Base-by-base conservation (phyloP, 805 yeast species). In the Candida maesae region DNA sequence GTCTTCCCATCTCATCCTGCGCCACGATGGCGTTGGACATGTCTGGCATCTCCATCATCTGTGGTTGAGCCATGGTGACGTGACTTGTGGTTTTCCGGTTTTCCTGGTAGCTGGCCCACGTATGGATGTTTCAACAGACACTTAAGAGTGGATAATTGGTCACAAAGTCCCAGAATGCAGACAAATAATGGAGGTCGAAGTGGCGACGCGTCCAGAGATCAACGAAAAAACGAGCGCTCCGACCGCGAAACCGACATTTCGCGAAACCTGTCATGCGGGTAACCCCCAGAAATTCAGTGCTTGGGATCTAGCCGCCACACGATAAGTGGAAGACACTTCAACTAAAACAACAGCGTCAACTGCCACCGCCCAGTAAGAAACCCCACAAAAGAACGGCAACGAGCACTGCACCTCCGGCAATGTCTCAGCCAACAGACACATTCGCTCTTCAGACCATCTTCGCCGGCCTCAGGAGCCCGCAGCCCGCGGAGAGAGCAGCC, bases 1-100 rank as follows among this genome's bases (percentile, higher is more conserved):
- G 99, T 66, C 99, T 82, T 16, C 99, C 99, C 90, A 85, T 87
- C 66, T 93, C 99, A 64, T 93, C 99, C 66, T 91, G 99, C 4
- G 99, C 98, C 71, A 93, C 88, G 56, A 93, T 89, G 66, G 99
- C 99, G 59, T 95, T 93, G 53, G 98, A 90, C 76, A 93, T 72
- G 64, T 93, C 99, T 30, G 96, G 96, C 84, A 68, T 67, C 46
- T 62, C 67, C 70, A 67, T 66, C 52, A 58, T 55, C 45, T 60
- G 67, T 29, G 49, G 46, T 14, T 41, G 61, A 15, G 65, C 62
- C 66, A 62, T 62, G 49, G 25, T 20, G 26, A 9, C 12, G 12
- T 23, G 31, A 9, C 16, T 20, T 20, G 15, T 13, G 9, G 8
- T 5, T 18, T 17, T 6, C 8, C 6, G 7, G 17, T 6, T 13